Conservation (phyloP, 163 green algal genomes). For the Smithsoniella earleae region DNA sequence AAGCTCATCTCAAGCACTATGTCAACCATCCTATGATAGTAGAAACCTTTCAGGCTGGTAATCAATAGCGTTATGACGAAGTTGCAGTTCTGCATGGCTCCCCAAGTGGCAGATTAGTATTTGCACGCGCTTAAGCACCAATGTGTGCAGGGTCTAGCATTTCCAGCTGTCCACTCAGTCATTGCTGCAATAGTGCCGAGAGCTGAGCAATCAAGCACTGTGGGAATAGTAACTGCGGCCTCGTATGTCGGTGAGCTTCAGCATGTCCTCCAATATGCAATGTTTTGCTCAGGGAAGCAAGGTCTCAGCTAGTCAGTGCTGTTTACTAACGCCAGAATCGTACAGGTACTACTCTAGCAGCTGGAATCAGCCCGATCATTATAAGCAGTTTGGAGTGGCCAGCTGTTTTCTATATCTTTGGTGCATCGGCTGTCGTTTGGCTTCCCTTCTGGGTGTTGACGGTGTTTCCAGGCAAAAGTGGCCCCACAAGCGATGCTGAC, state of each 20-base stretch:
- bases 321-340: neutral
- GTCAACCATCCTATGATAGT: neutral
- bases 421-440: slow-evolving; percentile 54
- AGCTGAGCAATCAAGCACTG: slow-evolving; percentile 48
- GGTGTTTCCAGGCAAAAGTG: neutral
- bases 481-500: neutral
- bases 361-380: slow-evolving; percentile 53
- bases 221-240: slow-evolving; percentile 59
- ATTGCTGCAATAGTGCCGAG: slow-evolving; percentile 56
- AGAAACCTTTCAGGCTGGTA: neutral
- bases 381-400: slow-evolving; percentile 53
- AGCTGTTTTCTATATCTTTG: slow-evolving; percentile 69
- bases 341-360: slow-evolving; percentile 52
- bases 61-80: no score
- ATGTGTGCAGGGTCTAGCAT: slow-evolving; percentile 51
- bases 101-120: no score
- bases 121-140: no score
- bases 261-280: neutral
- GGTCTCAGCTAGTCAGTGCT: neutral
- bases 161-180: slow-evolving; percentile 68
- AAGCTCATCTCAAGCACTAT: no score
- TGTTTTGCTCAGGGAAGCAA: neutral
- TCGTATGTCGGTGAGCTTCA: slow-evolving; percentile 46
- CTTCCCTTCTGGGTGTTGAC: slow-evolving; percentile 58
- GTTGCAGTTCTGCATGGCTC: no score